These are phyloP conservation scores for Ilyonectria sp. DNA, from an alignment of 2,329 filamentous ascomycete species.

Conservation along the genomic window DNA sequence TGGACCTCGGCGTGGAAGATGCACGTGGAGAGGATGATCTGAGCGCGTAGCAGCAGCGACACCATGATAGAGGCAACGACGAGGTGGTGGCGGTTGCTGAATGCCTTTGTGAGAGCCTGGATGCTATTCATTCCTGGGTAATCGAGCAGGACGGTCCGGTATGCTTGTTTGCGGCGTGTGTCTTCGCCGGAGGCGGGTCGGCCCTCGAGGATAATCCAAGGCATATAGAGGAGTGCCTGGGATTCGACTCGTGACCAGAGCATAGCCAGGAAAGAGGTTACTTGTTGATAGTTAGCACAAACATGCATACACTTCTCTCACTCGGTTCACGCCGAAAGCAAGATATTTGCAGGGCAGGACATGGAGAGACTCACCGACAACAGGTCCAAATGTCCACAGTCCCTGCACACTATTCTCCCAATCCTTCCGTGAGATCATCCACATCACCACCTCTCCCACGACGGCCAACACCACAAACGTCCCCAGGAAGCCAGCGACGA, in stretches of 20 bases:
- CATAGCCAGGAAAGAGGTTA: conserved; percentile 44
- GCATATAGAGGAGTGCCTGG: conserved; percentile 47
- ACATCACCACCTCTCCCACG: conserved; percentile 44
- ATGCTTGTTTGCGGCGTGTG: conserved; percentile 48
- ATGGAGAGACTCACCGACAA: conserved; percentile 43
- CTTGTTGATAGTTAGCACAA: conserved; percentile 32
- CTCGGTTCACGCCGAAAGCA: not conserved
- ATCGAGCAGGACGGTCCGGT: conserved; percentile 48
- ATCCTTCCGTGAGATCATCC: conserved; percentile 40
- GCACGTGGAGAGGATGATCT: conserved; percentile 48
- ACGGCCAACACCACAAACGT: conserved; percentile 41
- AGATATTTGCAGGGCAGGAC: not conserved
- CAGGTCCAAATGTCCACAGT: conserved; percentile 49
- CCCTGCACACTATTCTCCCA: conserved; percentile 38
- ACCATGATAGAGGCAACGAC: conserved; percentile 40
- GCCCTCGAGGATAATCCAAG: conserved; percentile 49
- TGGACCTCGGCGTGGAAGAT: conserved; percentile 44
- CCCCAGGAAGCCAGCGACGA: conserved; percentile 40
- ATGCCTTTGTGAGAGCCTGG: conserved; percentile 38
- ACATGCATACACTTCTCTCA: not conserved
- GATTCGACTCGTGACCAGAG: conserved; percentile 49
- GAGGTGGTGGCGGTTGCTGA: conserved; percentile 47
- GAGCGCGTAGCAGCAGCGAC: conserved; percentile 44
- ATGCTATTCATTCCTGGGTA: conserved; percentile 45
- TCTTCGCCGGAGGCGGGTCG: conserved; percentile 45